Conservation (phyloP, 2,329 filamentous ascomycete species). For the Calonectria leucothoes region DNA sequence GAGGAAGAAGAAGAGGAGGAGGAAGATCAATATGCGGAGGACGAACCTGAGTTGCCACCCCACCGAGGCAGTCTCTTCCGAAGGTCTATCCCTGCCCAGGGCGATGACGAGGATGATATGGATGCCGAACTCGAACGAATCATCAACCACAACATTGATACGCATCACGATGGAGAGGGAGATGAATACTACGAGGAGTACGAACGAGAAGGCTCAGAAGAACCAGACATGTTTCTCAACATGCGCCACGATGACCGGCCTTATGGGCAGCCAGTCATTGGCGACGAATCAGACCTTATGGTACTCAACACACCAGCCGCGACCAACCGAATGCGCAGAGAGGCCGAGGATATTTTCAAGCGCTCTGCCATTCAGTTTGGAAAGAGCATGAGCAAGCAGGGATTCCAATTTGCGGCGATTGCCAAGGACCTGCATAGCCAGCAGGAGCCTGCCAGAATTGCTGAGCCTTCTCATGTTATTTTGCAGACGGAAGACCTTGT, state of each 20-base stretch:
- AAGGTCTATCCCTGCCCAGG: conserved; percentile 32
- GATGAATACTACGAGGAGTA: conserved; percentile 55
- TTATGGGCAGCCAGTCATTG: conserved; percentile 53
- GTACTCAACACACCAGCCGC: conserved; percentile 67
- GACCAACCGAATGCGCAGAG: conserved; percentile 62
- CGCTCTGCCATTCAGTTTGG: conserved; percentile 61
- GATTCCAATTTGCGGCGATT: conserved; percentile 75
- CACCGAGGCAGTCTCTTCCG: conserved; percentile 49
- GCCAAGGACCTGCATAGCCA: conserved; percentile 75
- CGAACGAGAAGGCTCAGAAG: conserved; percentile 53
- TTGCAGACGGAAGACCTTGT: conserved; percentile 81
- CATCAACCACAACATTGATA: conserved; percentile 51
- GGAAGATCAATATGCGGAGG: conserved; percentile 47
- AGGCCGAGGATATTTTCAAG: conserved; percentile 68
- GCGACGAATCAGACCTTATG: conserved; percentile 63
- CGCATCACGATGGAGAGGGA: conserved; percentile 49
- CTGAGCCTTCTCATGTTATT: conserved; percentile 78
- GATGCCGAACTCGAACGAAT: conserved; percentile 52
- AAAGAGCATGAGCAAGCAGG: conserved; percentile 58
- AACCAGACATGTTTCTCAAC: conserved; percentile 63
- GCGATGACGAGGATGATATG: conserved; percentile 42
- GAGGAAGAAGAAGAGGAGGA: conserved; percentile 43
- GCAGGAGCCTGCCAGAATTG: conserved; percentile 68
- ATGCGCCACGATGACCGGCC: conserved; percentile 56
- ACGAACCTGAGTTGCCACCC: conserved; percentile 49